phyloP scores from a whole-genome alignment of 345 rosid species.

The Anacardium occidentale region DNA sequence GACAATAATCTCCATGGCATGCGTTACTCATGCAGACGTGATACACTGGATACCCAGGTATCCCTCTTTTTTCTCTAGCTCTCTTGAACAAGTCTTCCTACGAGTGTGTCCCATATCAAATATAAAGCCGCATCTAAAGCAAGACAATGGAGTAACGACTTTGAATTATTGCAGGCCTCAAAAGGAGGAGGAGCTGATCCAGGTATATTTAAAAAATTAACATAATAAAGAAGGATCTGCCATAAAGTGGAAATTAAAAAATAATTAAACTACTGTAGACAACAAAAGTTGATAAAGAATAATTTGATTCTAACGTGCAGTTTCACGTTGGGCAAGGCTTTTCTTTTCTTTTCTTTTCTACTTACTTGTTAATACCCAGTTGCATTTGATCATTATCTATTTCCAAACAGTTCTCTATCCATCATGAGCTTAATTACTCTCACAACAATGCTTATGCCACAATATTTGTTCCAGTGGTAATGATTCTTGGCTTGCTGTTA shows the following conservation, averaged over 20 bases:
- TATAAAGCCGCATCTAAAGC: slow-evolving; percentile 20
- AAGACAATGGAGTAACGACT: slow-evolving; percentile 12
- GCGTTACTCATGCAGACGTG: too few species aligned
- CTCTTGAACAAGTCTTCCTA: too few species aligned
- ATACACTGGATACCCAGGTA: too few species aligned
- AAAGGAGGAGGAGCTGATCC: background rate
- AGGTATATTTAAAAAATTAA: slow-evolving; percentile 42
- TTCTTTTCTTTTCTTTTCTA: background rate
- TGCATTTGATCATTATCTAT: background rate
- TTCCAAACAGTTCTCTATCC: background rate
- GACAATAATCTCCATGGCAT: too few species aligned
- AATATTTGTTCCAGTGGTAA: background rate
- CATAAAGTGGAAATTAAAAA: slow-evolving; percentile 12
- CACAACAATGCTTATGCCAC: slow-evolving; percentile 11
- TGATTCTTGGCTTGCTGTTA: background rate
- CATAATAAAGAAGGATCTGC: slow-evolving; percentile 13
- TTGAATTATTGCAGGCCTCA: slow-evolving; percentile 32
- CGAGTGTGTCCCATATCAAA: too few species aligned
- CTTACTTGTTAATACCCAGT: background rate
- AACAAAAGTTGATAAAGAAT: too few species aligned
- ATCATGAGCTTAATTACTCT: background rate
- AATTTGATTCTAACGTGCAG: slow-evolving; percentile 1
- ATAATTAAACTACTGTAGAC: background rate
- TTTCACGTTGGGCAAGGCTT: background rate
- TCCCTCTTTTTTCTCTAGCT: too few species aligned